phyloP scores from a whole-genome alignment of 192 early-diverging fungal species.

The Backusella morwellensis region DNA sequence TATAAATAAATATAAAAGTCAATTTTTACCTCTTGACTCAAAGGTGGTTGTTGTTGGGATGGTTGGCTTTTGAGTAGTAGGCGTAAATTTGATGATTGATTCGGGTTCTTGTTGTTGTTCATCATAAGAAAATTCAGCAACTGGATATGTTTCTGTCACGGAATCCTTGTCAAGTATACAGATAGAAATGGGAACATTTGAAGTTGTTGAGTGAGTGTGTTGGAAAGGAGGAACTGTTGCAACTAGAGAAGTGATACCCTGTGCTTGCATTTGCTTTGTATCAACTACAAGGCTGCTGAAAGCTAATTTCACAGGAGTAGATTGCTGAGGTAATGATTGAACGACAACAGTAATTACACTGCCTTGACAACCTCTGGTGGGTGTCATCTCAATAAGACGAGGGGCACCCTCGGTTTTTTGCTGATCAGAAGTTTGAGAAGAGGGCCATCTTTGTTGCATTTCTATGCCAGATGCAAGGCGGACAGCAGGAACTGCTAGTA shows the following conservation, averaged over 20 bases:
- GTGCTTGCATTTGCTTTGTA: slow-evolving; percentile 44
- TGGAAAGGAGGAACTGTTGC: slow-evolving; percentile 44
- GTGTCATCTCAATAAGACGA: slow-evolving; percentile 15
- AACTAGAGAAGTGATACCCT: slow-evolving; percentile 41
- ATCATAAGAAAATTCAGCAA: slow-evolving; percentile 44
- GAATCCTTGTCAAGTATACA: slow-evolving; percentile 44
- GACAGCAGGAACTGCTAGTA: slow-evolving; percentile 16
- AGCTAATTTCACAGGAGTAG: slow-evolving; percentile 32
- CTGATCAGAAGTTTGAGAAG: background rate
- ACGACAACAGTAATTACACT: slow-evolving; percentile 23
- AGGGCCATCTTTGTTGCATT: slow-evolving; percentile 17
- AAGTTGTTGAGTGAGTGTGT: slow-evolving; percentile 35
- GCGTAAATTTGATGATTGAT: background rate
- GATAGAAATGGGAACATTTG: slow-evolving; percentile 44
- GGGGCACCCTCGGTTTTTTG: background rate
- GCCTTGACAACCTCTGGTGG: slow-evolving; percentile 16
- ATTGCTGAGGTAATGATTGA: slow-evolving; percentile 9
- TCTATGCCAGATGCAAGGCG: slow-evolving; percentile 27
- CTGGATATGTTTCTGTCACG: slow-evolving; percentile 41
- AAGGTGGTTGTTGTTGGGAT: background rate
- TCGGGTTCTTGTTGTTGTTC: background rate
- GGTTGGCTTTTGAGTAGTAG: background rate
- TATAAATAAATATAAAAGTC: background rate
- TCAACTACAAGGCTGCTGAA: slow-evolving; percentile 50
- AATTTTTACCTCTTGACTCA: background rate